Evolutionary conservation across 345 rosid genomes (phyloP), one percentile per base, ranked within the genome.

Genomic region (Bretschneidera sinensis): DNA sequence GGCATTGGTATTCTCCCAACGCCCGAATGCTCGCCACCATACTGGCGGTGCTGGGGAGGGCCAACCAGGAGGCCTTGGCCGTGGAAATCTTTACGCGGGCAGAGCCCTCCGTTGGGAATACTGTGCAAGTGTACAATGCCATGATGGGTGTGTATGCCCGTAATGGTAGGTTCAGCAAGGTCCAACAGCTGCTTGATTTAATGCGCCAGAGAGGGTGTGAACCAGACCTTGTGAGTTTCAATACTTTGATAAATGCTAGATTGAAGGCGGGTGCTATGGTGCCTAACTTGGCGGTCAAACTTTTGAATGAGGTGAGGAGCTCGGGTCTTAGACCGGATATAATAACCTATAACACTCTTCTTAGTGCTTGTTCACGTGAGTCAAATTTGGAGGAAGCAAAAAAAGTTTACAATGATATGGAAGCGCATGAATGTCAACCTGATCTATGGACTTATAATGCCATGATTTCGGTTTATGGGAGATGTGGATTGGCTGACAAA

Each of bases 361-460:
- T 92, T 45, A 92, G 97, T 48, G 91, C 96, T 20, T 92, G 97
- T 75, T 89, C 98, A 0, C 81, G 90, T 22, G 88, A 65, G 64
- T 83, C 83, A 0, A 84, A 87, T 74, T 76, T 92, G 85, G 90
- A 81, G 33, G 96, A 81, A 66, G 96, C 92, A 0, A 65, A 59
- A 68, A 87, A 77, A 69, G 83, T 87, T 79, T 87, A 75, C 62
- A 79, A 72, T 35, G 87, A 92, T 55, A 80, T 92, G 96, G 92
- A 83, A 77, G 67, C 65, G n/a, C 72, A 71, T 74, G 65, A 67
- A 9, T 92, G 98, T 67, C 90, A 84, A 68, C 94, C 97, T 70
- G 98, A 89, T 63, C 66, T 92, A 50, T 92, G 98, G 98, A 92
- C 98, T 60, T 92, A 92, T 59, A 92, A 92, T 72, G 88, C 97